phyloP scores from a whole-genome alignment of 495 filamentous ascomycete species.

The Jackrogersella minutella region DNA sequence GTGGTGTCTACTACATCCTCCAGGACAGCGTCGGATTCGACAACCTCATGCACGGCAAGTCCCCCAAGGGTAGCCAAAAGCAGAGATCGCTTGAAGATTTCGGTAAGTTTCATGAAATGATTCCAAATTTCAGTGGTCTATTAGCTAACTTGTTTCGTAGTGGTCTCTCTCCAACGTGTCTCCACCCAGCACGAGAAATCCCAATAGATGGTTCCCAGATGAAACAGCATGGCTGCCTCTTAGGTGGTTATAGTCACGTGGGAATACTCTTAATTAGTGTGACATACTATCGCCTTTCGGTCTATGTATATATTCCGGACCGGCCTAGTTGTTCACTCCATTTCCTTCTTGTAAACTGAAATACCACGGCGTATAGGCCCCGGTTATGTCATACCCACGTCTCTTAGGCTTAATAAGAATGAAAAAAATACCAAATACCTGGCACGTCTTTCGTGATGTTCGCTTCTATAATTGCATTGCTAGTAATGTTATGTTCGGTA shows the following conservation, averaged over 20 bases:
- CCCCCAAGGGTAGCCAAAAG: constrained; percentile 74
- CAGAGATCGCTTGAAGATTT: constrained; percentile 86
- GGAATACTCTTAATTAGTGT: constrained; percentile 37
- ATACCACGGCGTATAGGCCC: constrained; percentile 47
- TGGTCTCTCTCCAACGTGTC: constrained; percentile 84
- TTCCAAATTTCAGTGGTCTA: constrained; percentile 37
- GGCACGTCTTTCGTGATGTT: constrained; percentile 3
- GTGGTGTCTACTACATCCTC: constrained; percentile 75
- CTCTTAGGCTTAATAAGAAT: constrained; percentile 50
- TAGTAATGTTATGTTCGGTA: neutral
- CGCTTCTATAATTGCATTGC: neutral
- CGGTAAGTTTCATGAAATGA: constrained; percentile 60
- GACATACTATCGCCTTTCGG: constrained; percentile 46
- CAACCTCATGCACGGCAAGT: constrained; percentile 91
- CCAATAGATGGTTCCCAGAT: constrained; percentile 56
- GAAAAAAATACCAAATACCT: constrained; percentile 41
- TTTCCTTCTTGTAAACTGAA: constrained; percentile 56
- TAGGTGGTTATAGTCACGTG: constrained; percentile 19
- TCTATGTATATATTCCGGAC: constrained; percentile 42
- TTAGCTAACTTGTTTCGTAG: constrained; percentile 53
- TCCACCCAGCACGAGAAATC: constrained; percentile 85
- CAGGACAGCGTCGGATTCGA: constrained; percentile 80
- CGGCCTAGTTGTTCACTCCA: constrained; percentile 46
- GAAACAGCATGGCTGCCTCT: constrained; percentile 13
- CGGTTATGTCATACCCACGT: constrained; percentile 50